A percentile compares a stretch with the other conserved stretches of the same genome.
Evolutionary conservation across 2,329 filamentous ascomycete genomes (phyloP).

Genomic region (Trichoderma asperellum): DNA sequence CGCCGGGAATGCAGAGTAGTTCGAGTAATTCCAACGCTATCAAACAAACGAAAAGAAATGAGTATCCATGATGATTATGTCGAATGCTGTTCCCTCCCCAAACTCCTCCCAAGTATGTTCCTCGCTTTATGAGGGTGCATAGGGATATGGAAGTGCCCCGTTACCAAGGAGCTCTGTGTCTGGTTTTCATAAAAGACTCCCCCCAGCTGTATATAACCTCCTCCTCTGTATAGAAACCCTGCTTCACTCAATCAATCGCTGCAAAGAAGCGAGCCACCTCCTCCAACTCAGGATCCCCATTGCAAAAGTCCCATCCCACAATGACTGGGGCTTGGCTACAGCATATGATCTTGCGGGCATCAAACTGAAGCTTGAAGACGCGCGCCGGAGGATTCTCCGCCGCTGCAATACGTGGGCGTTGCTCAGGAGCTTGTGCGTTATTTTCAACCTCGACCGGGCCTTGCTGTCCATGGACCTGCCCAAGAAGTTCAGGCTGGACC

Average conservation of each 20-base stretch:
- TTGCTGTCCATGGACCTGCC: neutral
- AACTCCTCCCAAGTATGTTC: neutral
- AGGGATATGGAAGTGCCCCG: neutral
- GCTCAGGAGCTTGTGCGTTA: constrained; percentile 30
- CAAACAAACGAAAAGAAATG: neutral
- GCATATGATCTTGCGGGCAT: constrained; percentile 89
- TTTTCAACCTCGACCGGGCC: constrained; percentile 16
- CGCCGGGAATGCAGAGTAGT: constrained; percentile 9
- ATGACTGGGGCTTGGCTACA: constrained; percentile 91
- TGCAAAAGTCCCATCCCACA: constrained; percentile 97
- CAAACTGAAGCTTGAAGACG: constrained; percentile 97
- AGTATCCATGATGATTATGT: neutral
- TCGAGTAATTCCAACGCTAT: constrained; percentile 12
- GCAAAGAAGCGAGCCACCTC: constrained; percentile 79
- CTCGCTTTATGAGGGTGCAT: neutral
- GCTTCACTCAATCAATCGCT: constrained; percentile 51
- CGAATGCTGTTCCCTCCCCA: neutral
- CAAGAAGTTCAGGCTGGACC: neutral
- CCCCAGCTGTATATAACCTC: neutral
- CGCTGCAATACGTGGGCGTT: constrained; percentile 52
- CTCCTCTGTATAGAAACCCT: neutral
- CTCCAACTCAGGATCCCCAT: constrained; percentile 77
- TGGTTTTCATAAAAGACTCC: neutral
- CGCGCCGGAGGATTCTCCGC: constrained; percentile 58
- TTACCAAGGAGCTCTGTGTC: neutral